Evolutionary conservation across 805 yeast species (phyloP), one percentile per base, ranked within the genome.

Genomic region (Schwanniomyces yamadae): DNA sequence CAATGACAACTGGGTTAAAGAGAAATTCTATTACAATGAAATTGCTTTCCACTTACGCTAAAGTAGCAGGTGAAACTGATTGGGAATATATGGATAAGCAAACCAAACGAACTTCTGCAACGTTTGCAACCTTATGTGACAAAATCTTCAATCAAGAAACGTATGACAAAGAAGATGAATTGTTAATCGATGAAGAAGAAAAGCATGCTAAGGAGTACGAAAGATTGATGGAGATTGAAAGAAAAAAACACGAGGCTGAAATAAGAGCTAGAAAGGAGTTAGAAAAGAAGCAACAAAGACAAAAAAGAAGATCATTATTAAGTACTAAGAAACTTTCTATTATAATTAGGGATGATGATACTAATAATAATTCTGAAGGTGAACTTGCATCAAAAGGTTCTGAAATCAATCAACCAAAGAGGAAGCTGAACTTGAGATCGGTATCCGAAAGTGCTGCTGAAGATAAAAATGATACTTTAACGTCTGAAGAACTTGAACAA

Each of bases 51-150:
- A 79, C 88, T 0, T 84, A 84, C 57, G 87, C 91, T 22, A 82
- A 79, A 52, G 61, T 84, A 41, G 72, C 86, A 3, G 71, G 71
- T 30, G 82, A 79, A 39, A 69, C 74, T 27, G 84, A 78, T 41
- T 77, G 86, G 79, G 84, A 79, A 48, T 75, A 75, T 48, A 75
- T 82, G 58, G 85, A 82, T 49, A 78, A 75, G 49, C 86, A 80
- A 54, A 80, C 88, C 5, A 82, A 77, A 59, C 71, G 93, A 58
- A 82, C 90, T 2, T 79, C 86, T 23, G 80, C 86, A 11, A 84
- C 84, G 43, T 84, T 84, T 66, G 93, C 89, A 9, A 75, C 84
- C 2, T 64, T 84, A 28, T 82, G 88, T 66, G 91, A 84, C 61
- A 80, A 77, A 57, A 77, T 84, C 39, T 84, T 84, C 66, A 83